Evolutionary conservation across 768 basidiomycete species (phyloP).

Genomic region (Lanmaoa rubissima): DNA sequence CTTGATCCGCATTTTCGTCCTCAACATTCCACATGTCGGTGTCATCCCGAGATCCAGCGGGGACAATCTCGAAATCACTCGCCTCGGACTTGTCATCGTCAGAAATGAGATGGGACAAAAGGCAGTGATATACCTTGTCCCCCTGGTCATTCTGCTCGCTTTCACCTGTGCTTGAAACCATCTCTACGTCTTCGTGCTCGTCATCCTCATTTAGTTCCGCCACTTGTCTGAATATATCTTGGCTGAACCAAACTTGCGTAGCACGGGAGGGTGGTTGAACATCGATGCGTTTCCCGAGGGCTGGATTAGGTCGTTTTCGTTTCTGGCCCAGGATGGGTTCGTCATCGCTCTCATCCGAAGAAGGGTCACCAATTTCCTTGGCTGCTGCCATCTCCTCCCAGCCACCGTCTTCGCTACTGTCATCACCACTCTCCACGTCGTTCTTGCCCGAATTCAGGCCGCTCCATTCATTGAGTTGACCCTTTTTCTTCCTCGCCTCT

Average conservation of each 20-base stretch:
- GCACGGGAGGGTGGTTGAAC: conserved; percentile 48
- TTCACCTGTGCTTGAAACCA: conserved; percentile 30
- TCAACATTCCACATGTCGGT: conserved; percentile 79
- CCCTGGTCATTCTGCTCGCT: conserved; percentile 31
- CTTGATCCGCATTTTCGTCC: conserved; percentile 70
- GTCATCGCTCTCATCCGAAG: conserved; percentile 53
- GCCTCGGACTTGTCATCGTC: conserved; percentile 19
- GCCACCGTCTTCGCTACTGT: conserved; percentile 51
- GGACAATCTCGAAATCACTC: conserved; percentile 72
- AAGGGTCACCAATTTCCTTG: conserved; percentile 49
- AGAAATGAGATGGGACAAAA: conserved; percentile 3
- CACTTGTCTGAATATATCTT: conserved; percentile 74
- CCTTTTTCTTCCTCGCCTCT: conserved; percentile 70
- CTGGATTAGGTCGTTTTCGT: conserved; percentile 36
- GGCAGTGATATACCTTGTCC: conserved; percentile 24
- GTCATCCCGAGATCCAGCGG: conserved; percentile 55
- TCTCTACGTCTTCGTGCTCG: conserved; percentile 24
- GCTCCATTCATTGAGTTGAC: conserved; percentile 76
- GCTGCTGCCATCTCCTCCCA: conserved; percentile 64
- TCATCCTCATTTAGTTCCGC: conserved; percentile 36
- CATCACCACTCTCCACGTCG: conserved; percentile 37
- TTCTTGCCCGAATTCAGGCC: conserved; percentile 57
- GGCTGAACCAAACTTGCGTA: conserved; percentile 93
- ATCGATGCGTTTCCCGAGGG: conserved; percentile 36
- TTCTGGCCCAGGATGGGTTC: conserved; percentile 37